Evolutionary conservation across 148 eudicot species (phyloP), one percentile per base, ranked within the genome.

Genomic region (Nepenthes gracilis): DNA sequence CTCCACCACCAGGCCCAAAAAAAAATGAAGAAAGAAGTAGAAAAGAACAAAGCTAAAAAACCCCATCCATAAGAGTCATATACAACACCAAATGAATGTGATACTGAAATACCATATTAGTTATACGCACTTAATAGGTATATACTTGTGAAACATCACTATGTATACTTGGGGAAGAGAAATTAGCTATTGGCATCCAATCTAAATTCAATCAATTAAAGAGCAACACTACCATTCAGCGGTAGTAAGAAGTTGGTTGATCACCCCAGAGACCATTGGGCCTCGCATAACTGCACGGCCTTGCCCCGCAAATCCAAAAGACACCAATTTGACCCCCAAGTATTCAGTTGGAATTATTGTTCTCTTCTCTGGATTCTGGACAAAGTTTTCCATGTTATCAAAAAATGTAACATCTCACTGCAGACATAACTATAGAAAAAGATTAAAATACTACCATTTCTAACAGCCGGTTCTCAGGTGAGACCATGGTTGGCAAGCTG

Each of bases 251-350:
- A 94, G 75, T 73, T 94, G 99, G 66, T 86, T 70, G 67, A 94
- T 94, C 64, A 94, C 99, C 56, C 99, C 99, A 62, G 99, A 94
- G 58, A 94, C 99, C 99, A 94, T 94, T 3, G 99, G 99, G n/a
- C 97, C 99, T 62, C 99, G 84, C 99, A 94, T 94, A 54, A 89
- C 84, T 63, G 99, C 99, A 66, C 97, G 97, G 35, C 99, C 99
- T 89, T 89, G 95, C 60, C 99, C 97, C 63, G 99, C 97, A 89
- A 89, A 94, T 75, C 99, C 99, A 78, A 94, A 94, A 47, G 97
- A 94, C 49, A 94, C 79, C 68, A 94, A 62, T 66, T 94, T 94
- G 67, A 94, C 95, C 61, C 99, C 99, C 85, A 94, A 63, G 82
- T 89, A 94, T 59, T 86, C 95, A 4, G 99, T 94, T 43, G 97